phyloP scores from a whole-genome alignment of 2,329 filamentous ascomycete genomes.

The Diaporthe sp. region DNA sequence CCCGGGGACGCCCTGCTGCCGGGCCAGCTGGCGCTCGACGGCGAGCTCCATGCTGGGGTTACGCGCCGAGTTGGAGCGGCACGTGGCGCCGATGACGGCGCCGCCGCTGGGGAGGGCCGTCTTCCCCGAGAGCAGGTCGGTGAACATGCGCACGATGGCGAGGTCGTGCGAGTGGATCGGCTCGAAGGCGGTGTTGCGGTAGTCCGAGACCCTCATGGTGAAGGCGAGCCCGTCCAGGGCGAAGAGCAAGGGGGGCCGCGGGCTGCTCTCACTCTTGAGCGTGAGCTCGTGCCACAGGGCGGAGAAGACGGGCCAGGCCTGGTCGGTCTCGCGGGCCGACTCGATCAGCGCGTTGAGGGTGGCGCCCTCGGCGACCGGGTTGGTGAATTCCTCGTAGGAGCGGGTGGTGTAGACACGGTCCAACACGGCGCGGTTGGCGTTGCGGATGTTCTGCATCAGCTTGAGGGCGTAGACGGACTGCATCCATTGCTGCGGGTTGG shows the following conservation, averaged over 20 bases:
- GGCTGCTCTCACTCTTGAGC: slow-evolving; percentile 56
- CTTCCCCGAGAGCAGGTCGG: slow-evolving; percentile 77
- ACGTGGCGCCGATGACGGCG: slow-evolving; percentile 81
- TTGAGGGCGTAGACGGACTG: slow-evolving; percentile 84
- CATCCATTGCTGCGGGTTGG: slow-evolving; percentile 73
- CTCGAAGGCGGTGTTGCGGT: slow-evolving; percentile 79
- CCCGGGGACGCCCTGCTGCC: slow-evolving; percentile 51
- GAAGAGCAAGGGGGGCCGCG: slow-evolving; percentile 75
- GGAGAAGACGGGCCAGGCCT: slow-evolving; percentile 84
- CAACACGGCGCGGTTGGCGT: slow-evolving; percentile 80
- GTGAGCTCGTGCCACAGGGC: slow-evolving; percentile 86
- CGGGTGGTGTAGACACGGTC: slow-evolving; percentile 60
- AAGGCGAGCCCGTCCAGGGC: slow-evolving; percentile 84
- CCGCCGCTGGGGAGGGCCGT: slow-evolving; percentile 78
- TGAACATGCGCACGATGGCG: slow-evolving; percentile 80
- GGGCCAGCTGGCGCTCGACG: slow-evolving; percentile 69
- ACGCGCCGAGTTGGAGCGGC: slow-evolving; percentile 76
- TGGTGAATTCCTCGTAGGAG: slow-evolving; percentile 59
- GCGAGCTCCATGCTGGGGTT: slow-evolving; percentile 78
- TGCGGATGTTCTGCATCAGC: slow-evolving; percentile 79
- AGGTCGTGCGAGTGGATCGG: slow-evolving; percentile 90
- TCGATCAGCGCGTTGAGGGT: slow-evolving; percentile 78
- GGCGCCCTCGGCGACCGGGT: slow-evolving; percentile 69
- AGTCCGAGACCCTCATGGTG: slow-evolving; percentile 84
- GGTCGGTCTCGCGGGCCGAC: slow-evolving; percentile 80